Percentiles rank a stretch among this genome's conserved stretches.
Conservation (phyloP, 176 grass and related monocot genomes). For the Dactylis glomerata region DNA sequence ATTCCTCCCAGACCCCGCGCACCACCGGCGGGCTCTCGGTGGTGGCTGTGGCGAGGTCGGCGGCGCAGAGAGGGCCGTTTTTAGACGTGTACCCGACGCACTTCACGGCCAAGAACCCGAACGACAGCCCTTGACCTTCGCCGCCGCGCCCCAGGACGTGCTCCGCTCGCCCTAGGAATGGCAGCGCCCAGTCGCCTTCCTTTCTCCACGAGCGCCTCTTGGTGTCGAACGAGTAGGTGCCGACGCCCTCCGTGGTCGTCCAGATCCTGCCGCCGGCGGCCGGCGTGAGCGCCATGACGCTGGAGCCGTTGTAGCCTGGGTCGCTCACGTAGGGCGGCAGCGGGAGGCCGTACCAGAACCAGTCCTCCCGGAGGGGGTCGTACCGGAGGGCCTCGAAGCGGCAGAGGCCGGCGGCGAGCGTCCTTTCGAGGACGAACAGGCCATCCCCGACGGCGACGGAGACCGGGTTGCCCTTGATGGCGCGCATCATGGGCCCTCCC, state of each 20-base stretch:
- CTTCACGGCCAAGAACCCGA: background rate
- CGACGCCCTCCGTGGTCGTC: background rate
- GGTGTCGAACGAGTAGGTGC: constrained; percentile 8
- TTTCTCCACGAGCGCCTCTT: background rate
- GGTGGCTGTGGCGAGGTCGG: background rate
- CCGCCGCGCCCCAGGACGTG: background rate
- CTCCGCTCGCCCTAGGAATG: background rate
- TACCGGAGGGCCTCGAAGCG: background rate
- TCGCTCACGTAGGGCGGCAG: background rate
- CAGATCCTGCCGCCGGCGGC: background rate
- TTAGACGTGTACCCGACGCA: background rate
- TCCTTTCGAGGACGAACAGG: background rate
- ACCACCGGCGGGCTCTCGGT: background rate
- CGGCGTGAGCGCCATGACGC: background rate
- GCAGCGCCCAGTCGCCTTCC: constrained; percentile 6
- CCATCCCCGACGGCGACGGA: background rate
- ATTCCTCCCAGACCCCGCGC: background rate
- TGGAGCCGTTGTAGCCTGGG: background rate
- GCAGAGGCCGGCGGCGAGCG: background rate
- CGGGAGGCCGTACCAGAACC: background rate
- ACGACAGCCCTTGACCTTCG: background rate
- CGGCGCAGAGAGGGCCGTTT: background rate
- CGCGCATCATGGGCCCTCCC: background rate
- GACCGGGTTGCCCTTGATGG: background rate
- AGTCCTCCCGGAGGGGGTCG: background rate